phyloP scores from a whole-genome alignment of 2,329 filamentous ascomycete genomes.

The Alternaria viburni region DNA sequence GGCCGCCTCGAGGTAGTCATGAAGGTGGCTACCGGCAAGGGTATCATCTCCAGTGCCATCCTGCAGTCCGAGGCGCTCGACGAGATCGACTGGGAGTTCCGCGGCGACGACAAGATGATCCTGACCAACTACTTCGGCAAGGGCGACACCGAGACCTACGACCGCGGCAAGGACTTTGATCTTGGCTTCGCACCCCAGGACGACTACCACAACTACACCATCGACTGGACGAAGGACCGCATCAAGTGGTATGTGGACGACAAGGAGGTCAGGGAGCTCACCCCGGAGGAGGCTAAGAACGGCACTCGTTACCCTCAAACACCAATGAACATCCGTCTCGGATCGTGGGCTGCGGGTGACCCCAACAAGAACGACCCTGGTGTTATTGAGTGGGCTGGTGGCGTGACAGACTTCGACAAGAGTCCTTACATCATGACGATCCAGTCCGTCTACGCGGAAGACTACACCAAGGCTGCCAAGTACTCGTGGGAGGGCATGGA shows the following conservation, averaged over 20 bases:
- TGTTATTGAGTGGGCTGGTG: conserved; percentile 65
- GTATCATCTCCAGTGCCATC: conserved; percentile 59
- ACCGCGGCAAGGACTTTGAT: conserved; percentile 50
- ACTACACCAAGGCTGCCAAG: conserved; percentile 65
- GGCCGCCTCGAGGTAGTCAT: conserved; percentile 58
- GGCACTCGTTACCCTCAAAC: conserved; percentile 72
- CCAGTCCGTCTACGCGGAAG: conserved; percentile 63
- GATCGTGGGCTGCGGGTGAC: conserved; percentile 69
- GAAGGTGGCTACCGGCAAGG: conserved; percentile 56
- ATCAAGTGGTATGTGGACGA: conserved; percentile 72
- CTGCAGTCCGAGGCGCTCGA: conserved; percentile 60
- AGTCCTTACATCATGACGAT: conserved; percentile 78
- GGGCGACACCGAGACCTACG: conserved; percentile 60
- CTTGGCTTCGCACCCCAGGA: conserved; percentile 40
- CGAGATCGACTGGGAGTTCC: conserved; percentile 61
- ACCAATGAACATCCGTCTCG: conserved; percentile 73
- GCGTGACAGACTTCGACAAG: conserved; percentile 68
- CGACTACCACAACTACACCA: conserved; percentile 50
- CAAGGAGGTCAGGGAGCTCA: conserved; percentile 65
- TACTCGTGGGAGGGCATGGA: conserved; percentile 63
- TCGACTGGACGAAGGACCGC: conserved; percentile 71
- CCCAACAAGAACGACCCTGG: conserved; percentile 48
- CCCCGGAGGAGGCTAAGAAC: conserved; percentile 63
- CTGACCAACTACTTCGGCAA: conserved; percentile 64
- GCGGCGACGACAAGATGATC: conserved; percentile 49